Evolutionary conservation across 2,329 filamentous ascomycete genomes (phyloP), one percentile per base, ranked within the genome.

Genomic region (Penicillium sp.): DNA sequence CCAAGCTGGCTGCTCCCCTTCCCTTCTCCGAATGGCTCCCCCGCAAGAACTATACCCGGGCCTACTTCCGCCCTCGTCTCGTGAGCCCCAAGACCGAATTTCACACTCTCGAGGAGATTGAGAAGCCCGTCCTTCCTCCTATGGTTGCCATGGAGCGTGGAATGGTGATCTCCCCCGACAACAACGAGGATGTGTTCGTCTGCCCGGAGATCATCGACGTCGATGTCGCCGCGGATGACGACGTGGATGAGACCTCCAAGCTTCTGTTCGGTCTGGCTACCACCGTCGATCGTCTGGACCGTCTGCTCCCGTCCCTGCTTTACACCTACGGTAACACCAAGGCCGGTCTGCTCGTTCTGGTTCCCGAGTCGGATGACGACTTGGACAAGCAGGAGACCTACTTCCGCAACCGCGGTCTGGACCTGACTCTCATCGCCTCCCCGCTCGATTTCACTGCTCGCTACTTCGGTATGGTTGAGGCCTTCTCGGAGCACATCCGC

Each of bases 41-140:
- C 16, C 71, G 69, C 63, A 75, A 75, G 66, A 74, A 74, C 60
- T 74, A 73, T 56, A 75, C 71, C 28, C 72, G 72, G 44, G 63
- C 67, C 54, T 74, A 74, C 58, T 65, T 75, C 58, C 72, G 71
- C 40, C 69, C 72, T 53, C 69, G 64, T 49, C 61, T 66, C 46
- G 65, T 73, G 39, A 62, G 60, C 56, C 60, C 69, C 28, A 62
- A 69, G 39, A 66, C 70, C 27, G 64, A 73, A 42, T 74, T 75
- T 60, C 62, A 61, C 44, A 67, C 71, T 2, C 50, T 75, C 40
- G 72, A 74, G 60, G 64, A 67, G 36, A 67, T 75, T 46, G 57
- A 66, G n/a, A 61, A 60, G 41, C 68, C 67, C 11, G 71, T 75
- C 2, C 62, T 75, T 16, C 69, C 69, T 2, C 69, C 68, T 1